Evolutionary conservation across 2,329 filamentous ascomycete genomes (phyloP).

Genomic region (Penicillium sp.): DNA sequence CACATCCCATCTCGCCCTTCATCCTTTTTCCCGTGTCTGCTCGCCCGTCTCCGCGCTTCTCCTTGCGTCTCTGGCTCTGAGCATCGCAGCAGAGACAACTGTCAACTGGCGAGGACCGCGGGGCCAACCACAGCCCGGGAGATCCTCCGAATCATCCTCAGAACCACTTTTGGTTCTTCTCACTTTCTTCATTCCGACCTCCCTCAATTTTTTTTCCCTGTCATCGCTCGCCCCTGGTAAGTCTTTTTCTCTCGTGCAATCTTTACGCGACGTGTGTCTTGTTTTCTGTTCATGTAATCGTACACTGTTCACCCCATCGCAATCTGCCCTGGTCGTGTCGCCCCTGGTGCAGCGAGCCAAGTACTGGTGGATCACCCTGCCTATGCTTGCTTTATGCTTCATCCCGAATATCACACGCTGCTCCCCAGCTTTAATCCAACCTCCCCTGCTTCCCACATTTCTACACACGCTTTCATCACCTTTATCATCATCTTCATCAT

Average conservation of each 20-base stretch:
- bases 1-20: no score
- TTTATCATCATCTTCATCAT: no score
- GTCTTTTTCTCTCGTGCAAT: background rate
- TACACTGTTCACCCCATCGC: no score
- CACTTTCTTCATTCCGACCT: background rate
- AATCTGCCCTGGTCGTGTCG: background rate
- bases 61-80: no score
- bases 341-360: background rate
- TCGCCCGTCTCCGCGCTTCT: no score
- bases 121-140: no score
- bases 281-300: background rate
- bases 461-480: background rate
- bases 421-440: background rate
- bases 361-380: slow-evolving; percentile 4
- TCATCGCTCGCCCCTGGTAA: background rate
- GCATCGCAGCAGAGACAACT: no score
- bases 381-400: background rate
- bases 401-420: background rate
- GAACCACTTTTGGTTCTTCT: background rate
- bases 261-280: background rate
- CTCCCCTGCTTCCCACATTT: background rate
- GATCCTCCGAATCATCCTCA: background rate
- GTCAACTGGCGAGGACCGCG: background rate
- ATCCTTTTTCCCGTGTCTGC: no score
- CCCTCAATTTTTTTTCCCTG: background rate